A percentile compares a stretch with the other conserved stretches of the same genome.
These are phyloP conservation scores for Sarocladium strictum DNA, from an alignment of 2,329 filamentous ascomycete genomes.

Conservation along the genomic window DNA sequence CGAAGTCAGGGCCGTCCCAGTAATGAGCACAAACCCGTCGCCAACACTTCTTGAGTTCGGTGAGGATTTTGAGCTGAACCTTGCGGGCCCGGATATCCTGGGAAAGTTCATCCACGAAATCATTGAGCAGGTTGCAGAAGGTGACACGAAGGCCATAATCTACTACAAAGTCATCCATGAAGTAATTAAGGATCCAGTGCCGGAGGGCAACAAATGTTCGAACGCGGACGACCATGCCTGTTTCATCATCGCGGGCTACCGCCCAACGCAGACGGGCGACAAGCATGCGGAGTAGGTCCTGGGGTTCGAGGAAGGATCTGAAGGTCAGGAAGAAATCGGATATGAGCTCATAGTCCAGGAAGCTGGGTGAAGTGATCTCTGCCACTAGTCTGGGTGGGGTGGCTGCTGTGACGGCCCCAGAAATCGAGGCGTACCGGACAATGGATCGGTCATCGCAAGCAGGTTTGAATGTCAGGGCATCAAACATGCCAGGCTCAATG, in stretches of 20 bases:
- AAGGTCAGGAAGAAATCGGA: constrained; percentile 98
- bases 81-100: constrained; percentile 38
- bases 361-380: constrained; percentile 92
- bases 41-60: constrained; percentile 97
- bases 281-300: constrained; percentile 75
- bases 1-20: constrained; percentile 72
- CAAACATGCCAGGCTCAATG: constrained; percentile 74
- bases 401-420: constrained; percentile 76
- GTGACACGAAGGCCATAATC: constrained; percentile 66
- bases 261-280: constrained; percentile 85
- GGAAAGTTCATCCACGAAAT: constrained; percentile 50
- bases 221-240: constrained; percentile 89
- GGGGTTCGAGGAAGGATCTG: constrained; percentile 73
- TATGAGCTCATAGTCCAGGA: constrained; percentile 92
- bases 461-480: constrained; percentile 72
- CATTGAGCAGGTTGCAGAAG: constrained; percentile 79
- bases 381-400: constrained; percentile 87
- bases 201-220: constrained; percentile 90
- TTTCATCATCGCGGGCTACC: constrained; percentile 70
- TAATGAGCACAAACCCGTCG: constrained; percentile 81
- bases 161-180: constrained; percentile 84
- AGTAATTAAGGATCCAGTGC: constrained; percentile 98
- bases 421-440: constrained; percentile 70
- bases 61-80: constrained; percentile 73
- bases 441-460: constrained; percentile 71